Evolutionary conservation across 2,329 filamentous ascomycete genomes (phyloP).

Genomic region (Alternaria hordeiaustralica): DNA sequence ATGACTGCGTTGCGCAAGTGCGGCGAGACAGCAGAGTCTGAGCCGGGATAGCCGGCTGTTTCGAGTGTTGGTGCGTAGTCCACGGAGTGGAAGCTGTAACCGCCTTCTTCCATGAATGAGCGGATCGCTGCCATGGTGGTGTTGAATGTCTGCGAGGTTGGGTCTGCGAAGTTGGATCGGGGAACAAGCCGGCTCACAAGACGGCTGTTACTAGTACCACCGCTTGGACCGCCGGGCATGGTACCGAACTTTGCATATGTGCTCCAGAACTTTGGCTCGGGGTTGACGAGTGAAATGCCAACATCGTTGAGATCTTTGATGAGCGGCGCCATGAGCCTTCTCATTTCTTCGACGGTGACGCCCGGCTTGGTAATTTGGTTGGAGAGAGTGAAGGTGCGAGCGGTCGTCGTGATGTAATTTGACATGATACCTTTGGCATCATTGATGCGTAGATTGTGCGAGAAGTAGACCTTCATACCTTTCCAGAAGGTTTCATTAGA

Average conservation of each 20-base stretch:
- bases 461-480: slow-evolving; percentile 27
- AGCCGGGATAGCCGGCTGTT: slow-evolving; percentile 34
- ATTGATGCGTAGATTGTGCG: slow-evolving; percentile 31
- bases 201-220: slow-evolving; percentile 22
- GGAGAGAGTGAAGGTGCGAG: slow-evolving; percentile 23
- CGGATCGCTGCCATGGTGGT: slow-evolving; percentile 29
- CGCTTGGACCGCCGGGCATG: slow-evolving; percentile 25
- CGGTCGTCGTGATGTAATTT: slow-evolving; percentile 26
- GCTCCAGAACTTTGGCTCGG: slow-evolving; percentile 22
- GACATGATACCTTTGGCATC: slow-evolving; percentile 33
- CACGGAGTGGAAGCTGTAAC: slow-evolving; percentile 37
- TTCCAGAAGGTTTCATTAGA: slow-evolving; percentile 36
- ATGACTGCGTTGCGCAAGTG: slow-evolving; percentile 31
- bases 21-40: slow-evolving; percentile 27
- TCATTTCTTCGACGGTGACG: slow-evolving; percentile 21
- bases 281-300: slow-evolving; percentile 25
- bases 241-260: slow-evolving; percentile 27
- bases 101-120: slow-evolving; percentile 33
- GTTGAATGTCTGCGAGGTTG: slow-evolving; percentile 19
- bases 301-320: slow-evolving; percentile 23
- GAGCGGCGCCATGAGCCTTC: slow-evolving; percentile 26
- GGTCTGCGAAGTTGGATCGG: slow-evolving; percentile 30
- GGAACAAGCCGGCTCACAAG: slow-evolving; percentile 45
- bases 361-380: slow-evolving; percentile 28
- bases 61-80: slow-evolving; percentile 32